Evolutionary conservation across 1,284 basidiomycete species (phyloP), one percentile per base, ranked within the genome.

Genomic region (Xerocomus minutiporus): DNA sequence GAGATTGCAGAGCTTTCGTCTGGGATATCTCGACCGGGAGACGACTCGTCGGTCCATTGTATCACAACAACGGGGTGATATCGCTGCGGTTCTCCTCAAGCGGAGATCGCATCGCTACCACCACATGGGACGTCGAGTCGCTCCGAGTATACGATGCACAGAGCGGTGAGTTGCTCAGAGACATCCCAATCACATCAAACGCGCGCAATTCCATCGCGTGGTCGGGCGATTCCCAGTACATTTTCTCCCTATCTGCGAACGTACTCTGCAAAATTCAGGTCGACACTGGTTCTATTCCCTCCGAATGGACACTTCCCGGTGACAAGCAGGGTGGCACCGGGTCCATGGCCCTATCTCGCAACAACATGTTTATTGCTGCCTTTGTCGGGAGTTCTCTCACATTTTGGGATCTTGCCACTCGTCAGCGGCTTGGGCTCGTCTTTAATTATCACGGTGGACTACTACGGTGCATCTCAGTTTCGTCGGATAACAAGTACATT

Each of bases 51-150:
- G 31, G 45, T 12, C 51, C 51, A 15, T 25, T 52, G 25, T 8
- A 35, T 13, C 46, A 47, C 45, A 11, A 28, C 17, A 12, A 35
- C 13, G 32, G 11, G n/a, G 51, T 52, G 20, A 11, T 29, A 15
- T 44, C 46, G 28, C 42, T 49, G 23, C 15, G 31, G 15, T 53
- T 39, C 41, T 53, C 36, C n/a, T 38, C 51, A 11, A 4, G 15
- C 8, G 46, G 46, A 23, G 51, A 52, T 15, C 46, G 32, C 44
- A 48, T 52, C 28, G 46, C 40, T 32, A 41, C 50, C 32, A 23
- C 45, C 17, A 42, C 50, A n/a, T 50, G 34, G 17, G 20, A 44
- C 11, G 17, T 17, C 13, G 49, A 44, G n/a, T 31, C 34, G n/a
- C 41, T 50, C 28, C 32, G 49, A 23, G 15, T 50, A 2, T 50